phyloP scores from a whole-genome alignment of 306 rosid genomes.

The Biancaea sappan region DNA sequence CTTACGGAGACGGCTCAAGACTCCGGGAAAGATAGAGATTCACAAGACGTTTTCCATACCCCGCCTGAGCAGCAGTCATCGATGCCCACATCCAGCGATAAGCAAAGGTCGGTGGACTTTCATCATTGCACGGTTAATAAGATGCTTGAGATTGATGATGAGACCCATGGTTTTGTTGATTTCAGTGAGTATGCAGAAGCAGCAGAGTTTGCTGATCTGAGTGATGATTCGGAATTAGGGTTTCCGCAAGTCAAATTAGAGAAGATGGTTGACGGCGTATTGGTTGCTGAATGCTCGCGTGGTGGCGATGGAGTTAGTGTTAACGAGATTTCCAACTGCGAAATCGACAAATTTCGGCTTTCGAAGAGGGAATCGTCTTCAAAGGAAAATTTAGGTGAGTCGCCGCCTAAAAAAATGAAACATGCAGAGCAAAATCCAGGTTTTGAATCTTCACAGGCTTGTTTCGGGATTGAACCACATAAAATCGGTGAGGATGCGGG shows the following conservation, averaged over 20 bases:
- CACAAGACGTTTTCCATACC: conserved; percentile 54
- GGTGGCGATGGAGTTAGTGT: not conserved
- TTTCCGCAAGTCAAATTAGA: conserved; percentile 5
- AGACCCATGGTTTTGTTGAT: conserved; percentile 9
- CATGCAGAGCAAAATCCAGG: conserved; percentile 3
- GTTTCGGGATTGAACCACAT: not conserved
- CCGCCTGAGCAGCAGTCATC: conserved; percentile 51
- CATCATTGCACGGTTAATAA: not conserved
- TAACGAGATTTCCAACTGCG: not conserved
- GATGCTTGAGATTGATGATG: not conserved
- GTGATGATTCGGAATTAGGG: conserved; percentile 44
- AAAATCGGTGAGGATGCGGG: not conserved
- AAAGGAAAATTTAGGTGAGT: conserved; percentile 13
- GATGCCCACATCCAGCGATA: conserved; percentile 27
- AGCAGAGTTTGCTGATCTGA: conserved; percentile 32
- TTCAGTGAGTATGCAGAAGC: conserved; percentile 2
- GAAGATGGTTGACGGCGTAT: not conserved
- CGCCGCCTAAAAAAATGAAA: conserved; percentile 38
- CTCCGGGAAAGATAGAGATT: not conserved
- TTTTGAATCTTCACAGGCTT: not conserved
- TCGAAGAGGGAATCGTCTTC: conserved; percentile 22
- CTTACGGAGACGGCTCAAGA: conserved; percentile 36
- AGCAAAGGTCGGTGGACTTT: not conserved
- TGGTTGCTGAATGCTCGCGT: not conserved
- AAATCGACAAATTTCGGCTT: not conserved